phyloP scores from a whole-genome alignment of 2,329 filamentous ascomycete species.

The Emericellopsis cladophorae region DNA sequence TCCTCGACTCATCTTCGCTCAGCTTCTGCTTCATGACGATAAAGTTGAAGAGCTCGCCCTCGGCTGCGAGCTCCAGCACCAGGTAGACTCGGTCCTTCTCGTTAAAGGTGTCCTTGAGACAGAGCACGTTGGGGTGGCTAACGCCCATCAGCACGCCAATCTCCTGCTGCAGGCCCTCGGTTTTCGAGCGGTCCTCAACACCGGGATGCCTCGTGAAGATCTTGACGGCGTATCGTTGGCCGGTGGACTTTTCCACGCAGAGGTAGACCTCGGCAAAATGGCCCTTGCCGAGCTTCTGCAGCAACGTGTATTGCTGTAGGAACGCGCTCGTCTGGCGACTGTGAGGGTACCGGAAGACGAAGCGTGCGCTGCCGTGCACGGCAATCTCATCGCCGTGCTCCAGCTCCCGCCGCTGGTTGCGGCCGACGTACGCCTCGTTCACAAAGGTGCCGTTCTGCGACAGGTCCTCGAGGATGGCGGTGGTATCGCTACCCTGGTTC shows the following conservation, averaged over 20 bases:
- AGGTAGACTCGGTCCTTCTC: conserved; percentile 85
- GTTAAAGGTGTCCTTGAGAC: conserved; percentile 89
- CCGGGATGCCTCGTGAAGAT: conserved; percentile 79
- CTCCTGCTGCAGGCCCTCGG: conserved; percentile 83
- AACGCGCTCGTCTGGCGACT: conserved; percentile 65
- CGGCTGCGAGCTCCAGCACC: conserved; percentile 77
- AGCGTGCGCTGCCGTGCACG: conserved; percentile 72
- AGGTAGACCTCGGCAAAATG: conserved; percentile 92
- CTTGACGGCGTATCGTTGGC: conserved; percentile 81
- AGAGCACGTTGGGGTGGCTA: conserved; percentile 84
- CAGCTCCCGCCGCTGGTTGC: conserved; percentile 82
- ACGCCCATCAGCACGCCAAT: conserved; percentile 97
- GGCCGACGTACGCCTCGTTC: conserved; percentile 80
- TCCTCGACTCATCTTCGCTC: conserved; percentile 70
- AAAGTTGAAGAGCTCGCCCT: conserved; percentile 92
- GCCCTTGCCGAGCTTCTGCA: conserved; percentile 82
- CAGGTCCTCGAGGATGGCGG: conserved; percentile 78
- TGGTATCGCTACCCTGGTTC: conserved; percentile 42
- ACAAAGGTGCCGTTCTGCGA: conserved; percentile 96
- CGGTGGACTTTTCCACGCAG: conserved; percentile 75
- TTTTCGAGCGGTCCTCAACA: conserved; percentile 72
- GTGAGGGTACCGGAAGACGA: conserved; percentile 83
- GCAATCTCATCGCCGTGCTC: conserved; percentile 85
- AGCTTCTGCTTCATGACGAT: conserved; percentile 88
- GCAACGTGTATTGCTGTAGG: conserved; percentile 70